Evolutionary conservation across 164 flowering plant genomes (phyloP).

Genomic region (Nymphaea thermarum): DNA sequence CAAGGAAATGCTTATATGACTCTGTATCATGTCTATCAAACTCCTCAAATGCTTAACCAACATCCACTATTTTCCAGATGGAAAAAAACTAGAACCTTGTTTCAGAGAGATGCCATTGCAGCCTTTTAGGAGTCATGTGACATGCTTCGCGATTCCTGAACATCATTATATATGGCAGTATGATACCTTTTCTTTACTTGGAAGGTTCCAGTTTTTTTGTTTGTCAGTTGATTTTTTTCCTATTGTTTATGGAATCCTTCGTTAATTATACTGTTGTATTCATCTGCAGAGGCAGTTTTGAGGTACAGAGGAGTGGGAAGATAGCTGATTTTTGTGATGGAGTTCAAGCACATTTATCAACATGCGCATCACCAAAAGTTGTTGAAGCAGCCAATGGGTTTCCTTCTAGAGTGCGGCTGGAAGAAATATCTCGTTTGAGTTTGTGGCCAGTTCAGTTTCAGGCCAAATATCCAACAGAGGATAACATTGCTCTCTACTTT

Average conservation of each 20-base stretch:
- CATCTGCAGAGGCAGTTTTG: constrained; percentile 66
- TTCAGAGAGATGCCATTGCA: constrained; percentile 12
- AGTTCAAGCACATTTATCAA: constrained; percentile 85
- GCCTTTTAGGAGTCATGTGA: constrained; percentile 10
- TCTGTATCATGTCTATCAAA: no score
- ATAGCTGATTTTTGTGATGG: constrained; percentile 40
- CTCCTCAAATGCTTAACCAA: constrained; percentile 1
- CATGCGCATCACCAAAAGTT: constrained; percentile 69
- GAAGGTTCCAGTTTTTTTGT: no score
- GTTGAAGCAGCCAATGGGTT: constrained; percentile 51
- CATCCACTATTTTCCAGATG: constrained; percentile 9
- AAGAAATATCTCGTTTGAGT: constrained; percentile 61
- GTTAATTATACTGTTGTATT: not conserved
- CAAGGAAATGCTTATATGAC: no score
- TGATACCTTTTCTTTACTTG: constrained; percentile 6
- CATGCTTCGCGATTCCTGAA: constrained; percentile 57
- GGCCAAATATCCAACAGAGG: constrained; percentile 49
- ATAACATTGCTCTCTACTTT: constrained; percentile 78
- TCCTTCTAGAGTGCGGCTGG: constrained; percentile 37
- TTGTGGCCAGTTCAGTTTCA: constrained; percentile 81
- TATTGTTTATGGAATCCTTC: not conserved
- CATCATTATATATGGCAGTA: constrained; percentile 89
- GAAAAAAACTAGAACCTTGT: constrained; percentile 12
- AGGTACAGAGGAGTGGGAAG: constrained; percentile 47
- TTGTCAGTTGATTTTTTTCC: not conserved